Conservation (phyloP, 2,329 filamentous ascomycete species). For the Lanzia echinophila region DNA sequence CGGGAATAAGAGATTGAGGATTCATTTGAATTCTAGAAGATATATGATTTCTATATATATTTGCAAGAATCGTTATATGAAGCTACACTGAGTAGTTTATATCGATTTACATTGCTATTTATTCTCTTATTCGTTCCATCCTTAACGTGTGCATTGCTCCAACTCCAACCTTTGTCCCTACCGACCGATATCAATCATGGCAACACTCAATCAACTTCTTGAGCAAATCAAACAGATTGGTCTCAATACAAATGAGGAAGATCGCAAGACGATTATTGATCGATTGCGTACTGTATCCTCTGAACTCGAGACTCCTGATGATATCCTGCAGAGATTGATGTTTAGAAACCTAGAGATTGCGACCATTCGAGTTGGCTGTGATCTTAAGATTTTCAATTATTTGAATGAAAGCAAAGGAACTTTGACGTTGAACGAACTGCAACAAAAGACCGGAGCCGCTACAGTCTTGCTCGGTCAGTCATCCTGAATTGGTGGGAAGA, state of each 20-base stretch:
- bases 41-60: no score
- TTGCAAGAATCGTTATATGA: no score
- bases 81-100: no score
- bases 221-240: neutral
- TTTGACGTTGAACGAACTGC: slow-evolving; percentile 16
- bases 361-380: neutral
- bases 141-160: neutral
- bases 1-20: no score
- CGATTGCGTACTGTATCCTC: neutral
- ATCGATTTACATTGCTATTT: no score
- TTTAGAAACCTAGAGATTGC: neutral
- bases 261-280: neutral
- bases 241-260: neutral
- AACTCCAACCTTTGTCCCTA: neutral
- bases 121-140: no score
- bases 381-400: slow-evolving; percentile 19
- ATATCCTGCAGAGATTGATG: neutral
- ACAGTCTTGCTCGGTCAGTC: slow-evolving; percentile 19
- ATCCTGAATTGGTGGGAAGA: neutral
- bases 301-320: slow-evolving; percentile 1
- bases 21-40: no score
- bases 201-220: neutral
- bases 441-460: slow-evolving; percentile 23
- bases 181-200: neutral
- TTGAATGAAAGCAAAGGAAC: slow-evolving; percentile 14